These are phyloP conservation scores for Chlorella vulgaris DNA, from an alignment of 139 green algal species.

Conservation along the genomic window DNA sequence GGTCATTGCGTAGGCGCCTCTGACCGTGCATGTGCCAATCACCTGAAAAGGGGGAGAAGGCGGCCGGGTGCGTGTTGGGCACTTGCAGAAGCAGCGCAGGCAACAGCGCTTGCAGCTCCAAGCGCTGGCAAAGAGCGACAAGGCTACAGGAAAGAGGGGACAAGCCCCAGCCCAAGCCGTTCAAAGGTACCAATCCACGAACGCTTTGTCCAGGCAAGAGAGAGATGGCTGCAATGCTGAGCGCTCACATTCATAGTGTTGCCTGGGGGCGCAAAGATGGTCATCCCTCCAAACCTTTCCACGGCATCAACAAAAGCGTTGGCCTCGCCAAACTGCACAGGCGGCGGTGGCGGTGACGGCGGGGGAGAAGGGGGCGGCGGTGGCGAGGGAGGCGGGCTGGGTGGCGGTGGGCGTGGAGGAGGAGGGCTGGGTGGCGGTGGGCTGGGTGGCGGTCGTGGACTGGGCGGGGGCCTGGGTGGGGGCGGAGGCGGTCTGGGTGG, in stretches of 20 bases:
- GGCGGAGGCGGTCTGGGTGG: too few relatives aligned
- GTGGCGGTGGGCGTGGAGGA: too few relatives aligned
- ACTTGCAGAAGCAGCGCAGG: too few relatives aligned
- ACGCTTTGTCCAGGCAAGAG: not conserved
- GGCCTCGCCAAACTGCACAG: not conserved
- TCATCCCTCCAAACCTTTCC: not conserved
- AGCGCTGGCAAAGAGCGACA: too few relatives aligned
- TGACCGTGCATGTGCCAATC: not conserved
- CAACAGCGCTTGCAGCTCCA: too few relatives aligned
- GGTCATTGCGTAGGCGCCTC: not conserved
- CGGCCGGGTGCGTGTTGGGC: too few relatives aligned
- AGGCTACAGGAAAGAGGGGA: not conserved
- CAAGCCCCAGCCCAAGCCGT: too few relatives aligned
- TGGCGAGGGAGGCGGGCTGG: not conserved
- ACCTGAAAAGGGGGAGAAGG: not conserved
- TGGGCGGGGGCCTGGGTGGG: too few relatives aligned
- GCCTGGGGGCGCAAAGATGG: not conserved
- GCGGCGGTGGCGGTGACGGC: not conserved
- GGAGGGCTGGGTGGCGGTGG: too few relatives aligned
- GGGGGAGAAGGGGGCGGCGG: not conserved
- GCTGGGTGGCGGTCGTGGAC: too few relatives aligned
- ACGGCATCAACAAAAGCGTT: not conserved
- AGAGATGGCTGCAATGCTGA: not conserved
- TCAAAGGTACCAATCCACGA: not conserved
- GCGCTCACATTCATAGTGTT: not conserved